Percentiles rank a stretch among this genome's conserved stretches.
These are phyloP conservation scores for Botryococcus braunii DNA, from an alignment of 163 green algal species.

Conservation along the genomic window DNA sequence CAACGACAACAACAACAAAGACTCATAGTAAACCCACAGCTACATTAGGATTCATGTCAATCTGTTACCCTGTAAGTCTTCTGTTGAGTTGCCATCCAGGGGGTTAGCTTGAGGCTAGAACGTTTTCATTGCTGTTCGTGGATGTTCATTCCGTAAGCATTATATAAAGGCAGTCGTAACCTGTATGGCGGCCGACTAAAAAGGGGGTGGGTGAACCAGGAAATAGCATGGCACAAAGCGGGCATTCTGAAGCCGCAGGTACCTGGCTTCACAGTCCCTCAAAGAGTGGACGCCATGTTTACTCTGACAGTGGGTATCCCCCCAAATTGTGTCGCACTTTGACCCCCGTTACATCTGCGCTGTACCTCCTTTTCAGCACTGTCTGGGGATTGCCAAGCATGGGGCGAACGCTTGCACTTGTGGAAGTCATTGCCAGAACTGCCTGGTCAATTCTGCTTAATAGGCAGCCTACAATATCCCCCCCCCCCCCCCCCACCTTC, in stretches of 20 bases:
- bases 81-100: no score
- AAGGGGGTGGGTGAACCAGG: no score
- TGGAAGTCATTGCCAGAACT: not conserved
- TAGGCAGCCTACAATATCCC: not conserved
- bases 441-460: not conserved
- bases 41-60: no score
- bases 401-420: not conserved
- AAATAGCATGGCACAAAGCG: slow-evolving; percentile 93
- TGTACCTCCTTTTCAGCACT: not conserved
- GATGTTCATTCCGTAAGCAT: no score
- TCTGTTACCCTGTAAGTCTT: no score
- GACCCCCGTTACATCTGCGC: not conserved
- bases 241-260: slow-evolving; percentile 85
- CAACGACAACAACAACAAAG: no score
- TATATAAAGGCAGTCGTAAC: no score
- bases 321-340: not conserved
- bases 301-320: slow-evolving; percentile 41
- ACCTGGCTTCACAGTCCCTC: slow-evolving; percentile 68
- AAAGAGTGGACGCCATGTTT: slow-evolving; percentile 71
- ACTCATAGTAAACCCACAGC: no score
- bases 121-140: no score
- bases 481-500: no score
- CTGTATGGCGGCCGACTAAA: no score
- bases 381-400: not conserved
- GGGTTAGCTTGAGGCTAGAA: no score